These are phyloP conservation scores for Fagopyrum homotropicum DNA, from an alignment of 148 eudicot genomes.

Conservation along the genomic window DNA sequence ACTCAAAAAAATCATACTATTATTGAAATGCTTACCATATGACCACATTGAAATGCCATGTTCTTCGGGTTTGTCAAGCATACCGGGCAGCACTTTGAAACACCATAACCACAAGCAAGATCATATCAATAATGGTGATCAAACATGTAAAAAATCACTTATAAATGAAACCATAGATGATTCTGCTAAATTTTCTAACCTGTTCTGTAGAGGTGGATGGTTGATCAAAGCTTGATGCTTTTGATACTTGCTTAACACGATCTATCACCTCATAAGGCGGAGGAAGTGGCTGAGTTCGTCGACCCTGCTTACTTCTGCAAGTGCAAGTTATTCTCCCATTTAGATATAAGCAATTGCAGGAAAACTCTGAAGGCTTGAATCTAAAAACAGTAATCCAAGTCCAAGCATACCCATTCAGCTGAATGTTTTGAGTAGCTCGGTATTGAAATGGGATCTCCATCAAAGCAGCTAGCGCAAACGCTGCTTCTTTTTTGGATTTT, in stretches of 20 bases:
- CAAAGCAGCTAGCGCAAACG: slow-evolving; percentile 76
- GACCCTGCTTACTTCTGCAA: neutral
- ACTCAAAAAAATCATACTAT: neutral
- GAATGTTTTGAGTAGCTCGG: slow-evolving; percentile 49
- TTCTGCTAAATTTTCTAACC: slow-evolving; percentile 19
- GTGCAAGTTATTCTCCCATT: neutral
- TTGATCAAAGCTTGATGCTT: slow-evolving; percentile 22
- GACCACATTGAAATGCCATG: slow-evolving; percentile 91
- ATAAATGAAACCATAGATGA: neutral
- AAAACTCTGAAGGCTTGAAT: neutral
- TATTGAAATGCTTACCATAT: slow-evolving; percentile 46
- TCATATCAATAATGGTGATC: neutral
- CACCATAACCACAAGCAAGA: neutral
- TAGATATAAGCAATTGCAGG: neutral
- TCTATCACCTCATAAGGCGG: slow-evolving; percentile 58
- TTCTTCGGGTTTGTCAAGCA: slow-evolving; percentile 65
- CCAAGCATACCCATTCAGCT: slow-evolving; percentile 28
- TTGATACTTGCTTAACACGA: slow-evolving; percentile 26
- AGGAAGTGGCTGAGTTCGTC: slow-evolving; percentile 40
- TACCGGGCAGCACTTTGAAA: slow-evolving; percentile 54
- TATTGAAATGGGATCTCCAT: slow-evolving; percentile 85
- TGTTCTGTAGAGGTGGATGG: slow-evolving; percentile 31
- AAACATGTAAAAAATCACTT: neutral
- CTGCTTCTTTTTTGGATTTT: slow-evolving; percentile 55
- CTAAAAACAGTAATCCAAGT: neutral